phyloP scores from a whole-genome alignment of 2,329 filamentous ascomycete genomes.

The Golovinomyces cichoracearum region DNA sequence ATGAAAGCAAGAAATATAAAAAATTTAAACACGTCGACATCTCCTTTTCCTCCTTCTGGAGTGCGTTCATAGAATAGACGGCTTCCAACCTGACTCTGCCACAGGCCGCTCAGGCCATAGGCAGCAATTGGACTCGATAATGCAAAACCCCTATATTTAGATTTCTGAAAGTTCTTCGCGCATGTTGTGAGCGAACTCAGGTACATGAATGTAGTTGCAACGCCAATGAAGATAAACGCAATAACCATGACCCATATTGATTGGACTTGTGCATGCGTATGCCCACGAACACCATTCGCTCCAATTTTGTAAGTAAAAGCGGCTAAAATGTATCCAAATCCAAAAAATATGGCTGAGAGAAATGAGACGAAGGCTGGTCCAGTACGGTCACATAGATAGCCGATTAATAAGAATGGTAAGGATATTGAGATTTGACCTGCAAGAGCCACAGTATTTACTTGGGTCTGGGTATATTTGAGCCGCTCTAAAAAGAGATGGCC shows the following conservation, averaged over 20 bases:
- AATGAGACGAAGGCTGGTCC: conserved; percentile 56
- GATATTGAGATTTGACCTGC: conserved; percentile 74
- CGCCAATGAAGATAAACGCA: conserved; percentile 59
- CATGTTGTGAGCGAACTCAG: conserved; percentile 76
- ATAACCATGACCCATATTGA: conserved; percentile 64
- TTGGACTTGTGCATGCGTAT: conserved; percentile 26
- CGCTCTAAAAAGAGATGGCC: conserved; percentile 69
- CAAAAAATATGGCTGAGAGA: conserved; percentile 47
- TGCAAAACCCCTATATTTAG: conserved; percentile 66
- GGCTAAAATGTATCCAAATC: conserved; percentile 56
- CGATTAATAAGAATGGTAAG: conserved; percentile 68
- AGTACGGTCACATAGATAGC: conserved; percentile 73
- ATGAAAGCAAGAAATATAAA: conserved; percentile 61
- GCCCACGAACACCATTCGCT: conserved; percentile 19
- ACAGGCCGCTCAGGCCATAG: conserved; percentile 86
- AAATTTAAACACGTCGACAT: conserved; percentile 56
- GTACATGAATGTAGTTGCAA: conserved; percentile 72
- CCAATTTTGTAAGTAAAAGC: conserved; percentile 46
- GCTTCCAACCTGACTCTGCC: conserved; percentile 72
- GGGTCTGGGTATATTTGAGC: conserved; percentile 68
- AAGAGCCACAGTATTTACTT: conserved; percentile 76
- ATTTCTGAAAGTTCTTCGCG: conserved; percentile 90
- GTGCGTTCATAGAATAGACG: conserved; percentile 45
- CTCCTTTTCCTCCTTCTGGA: conserved; percentile 33
- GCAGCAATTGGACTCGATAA: conserved; percentile 75